Base-by-base conservation (phyloP, 495 filamentous ascomycete genomes). In the Aspergillus saccharolyticus region DNA sequence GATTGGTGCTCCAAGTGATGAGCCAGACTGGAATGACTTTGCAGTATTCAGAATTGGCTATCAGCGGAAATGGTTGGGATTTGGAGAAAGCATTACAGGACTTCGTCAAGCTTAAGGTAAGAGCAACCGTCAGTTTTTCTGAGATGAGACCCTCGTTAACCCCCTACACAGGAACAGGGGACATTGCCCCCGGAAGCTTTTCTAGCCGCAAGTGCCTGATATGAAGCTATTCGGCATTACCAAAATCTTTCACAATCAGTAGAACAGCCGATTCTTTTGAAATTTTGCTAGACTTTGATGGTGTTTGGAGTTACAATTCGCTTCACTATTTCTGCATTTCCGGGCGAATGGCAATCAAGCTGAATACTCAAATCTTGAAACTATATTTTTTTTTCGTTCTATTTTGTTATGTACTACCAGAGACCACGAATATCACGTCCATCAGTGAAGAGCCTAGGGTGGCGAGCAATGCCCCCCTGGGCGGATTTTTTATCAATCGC, bases 61-160 rank as follows among this genome's bases (percentile, higher is more conserved):
- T 94, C 5, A 76, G 79, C 0, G 81, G 87, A 57, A 85, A 83
- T 58, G 80, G 80, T 46, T 94, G 90, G 89, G 82, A 90, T 66
- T 79, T 87, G 42, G 81, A 86, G n/a, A 71, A 71, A 52, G 90
- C 89, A 0, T 72, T 87, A 60, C 74, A 75, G 54, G 80, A 83
- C 42, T 92, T 91, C 66, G 82, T 85, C 57, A 75, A 83, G 47
- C 63, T 77, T 4, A 78, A 77, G 69, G 76, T 76, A 68, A 62
- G 68, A 17, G 15, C n/a, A 33, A 0, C 14, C 39, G 42, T 15
- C n/a, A 5, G 0, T 8, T 0, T 24, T 48, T 6, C 18, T 42
- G 14, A 25, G 4, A 18, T 1, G 15, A 33, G 1, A 14, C 8
- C 19, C 30, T 47, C 45, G 43, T 63, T 72, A 60, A 71, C 42